A percentile compares a stretch with the other conserved stretches of the same genome.
Conservation (phyloP, 495 filamentous ascomycete genomes). For the Talaromyces trachyspermus region DNA sequence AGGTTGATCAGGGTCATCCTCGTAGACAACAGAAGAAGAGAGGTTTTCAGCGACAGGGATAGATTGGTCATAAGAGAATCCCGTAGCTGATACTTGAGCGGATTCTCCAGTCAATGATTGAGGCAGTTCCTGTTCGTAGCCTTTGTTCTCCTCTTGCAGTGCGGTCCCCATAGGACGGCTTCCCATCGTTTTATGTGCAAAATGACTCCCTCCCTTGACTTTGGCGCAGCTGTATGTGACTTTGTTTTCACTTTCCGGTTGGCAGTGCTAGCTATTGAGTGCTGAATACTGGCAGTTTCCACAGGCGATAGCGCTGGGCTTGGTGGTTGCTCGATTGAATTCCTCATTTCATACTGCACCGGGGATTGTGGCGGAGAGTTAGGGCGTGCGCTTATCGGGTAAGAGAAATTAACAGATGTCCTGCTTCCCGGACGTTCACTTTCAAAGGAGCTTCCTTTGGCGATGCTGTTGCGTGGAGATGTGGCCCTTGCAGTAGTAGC, state of each 20-base stretch:
- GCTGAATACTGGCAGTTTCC: conserved; percentile 25
- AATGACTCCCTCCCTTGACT: conserved; percentile 36
- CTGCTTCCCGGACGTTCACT: conserved; percentile 52
- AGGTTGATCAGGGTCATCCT: no score
- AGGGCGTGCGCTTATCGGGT: conserved; percentile 54
- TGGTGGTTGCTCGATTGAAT: conserved; percentile 10
- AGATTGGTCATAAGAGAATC: background rate
- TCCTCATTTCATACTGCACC: conserved; percentile 11
- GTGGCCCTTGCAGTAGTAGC: conserved; percentile 12
- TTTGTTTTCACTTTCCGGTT: conserved; percentile 49
- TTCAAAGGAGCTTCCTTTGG: conserved; percentile 21
- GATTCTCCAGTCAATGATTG: background rate
- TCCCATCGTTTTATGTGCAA: conserved; percentile 28
- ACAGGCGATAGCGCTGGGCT: conserved; percentile 15
- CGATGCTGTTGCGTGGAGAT: conserved; percentile 13
- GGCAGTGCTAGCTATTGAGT: conserved; percentile 35
- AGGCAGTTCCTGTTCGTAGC: background rate
- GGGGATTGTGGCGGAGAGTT: conserved; percentile 28
- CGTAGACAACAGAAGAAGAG: background rate
- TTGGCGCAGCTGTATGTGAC: conserved; percentile 28
- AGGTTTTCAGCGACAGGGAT: background rate
- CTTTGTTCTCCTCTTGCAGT: conserved; percentile 9
- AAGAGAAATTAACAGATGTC: conserved; percentile 79
- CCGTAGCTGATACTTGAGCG: background rate
- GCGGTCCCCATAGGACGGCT: conserved; percentile 30